Evolutionary conservation across 345 rosid genomes (phyloP).

Genomic region (Citrus sinensis): DNA sequence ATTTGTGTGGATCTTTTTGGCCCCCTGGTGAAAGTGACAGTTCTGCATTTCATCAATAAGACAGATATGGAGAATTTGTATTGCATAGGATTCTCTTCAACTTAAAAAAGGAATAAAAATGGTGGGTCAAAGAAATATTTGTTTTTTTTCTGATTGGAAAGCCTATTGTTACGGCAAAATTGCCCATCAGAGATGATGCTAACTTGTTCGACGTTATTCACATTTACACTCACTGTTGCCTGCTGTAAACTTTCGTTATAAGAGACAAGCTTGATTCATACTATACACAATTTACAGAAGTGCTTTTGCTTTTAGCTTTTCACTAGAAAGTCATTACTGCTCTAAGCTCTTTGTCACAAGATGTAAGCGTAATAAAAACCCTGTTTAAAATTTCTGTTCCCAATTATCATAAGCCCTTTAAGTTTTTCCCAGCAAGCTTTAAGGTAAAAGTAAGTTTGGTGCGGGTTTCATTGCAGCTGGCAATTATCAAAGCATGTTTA

Average conservation of each 20-base stretch:
- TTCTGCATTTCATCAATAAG: neutral
- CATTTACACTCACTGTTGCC: neutral
- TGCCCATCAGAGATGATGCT: neutral
- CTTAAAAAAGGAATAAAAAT: too few relatives aligned
- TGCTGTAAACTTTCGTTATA: neutral
- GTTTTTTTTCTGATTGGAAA: neutral
- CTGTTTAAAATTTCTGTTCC: too few relatives aligned
- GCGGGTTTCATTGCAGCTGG: neutral
- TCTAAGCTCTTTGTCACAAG: neutral
- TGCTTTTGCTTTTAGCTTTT: neutral
- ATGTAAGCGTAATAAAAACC: neutral
- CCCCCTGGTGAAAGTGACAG: neutral
- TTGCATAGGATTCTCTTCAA: conserved; percentile 9
- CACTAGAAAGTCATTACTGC: neutral
- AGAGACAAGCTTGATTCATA: neutral
- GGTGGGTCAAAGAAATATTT: neutral
- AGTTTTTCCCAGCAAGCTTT: conserved; percentile 2
- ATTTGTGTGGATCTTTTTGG: neutral
- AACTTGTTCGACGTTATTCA: neutral
- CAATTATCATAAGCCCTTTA: neutral
- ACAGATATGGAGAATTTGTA: neutral
- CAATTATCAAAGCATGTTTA: neutral
- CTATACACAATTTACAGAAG: neutral
- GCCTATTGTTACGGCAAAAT: neutral
- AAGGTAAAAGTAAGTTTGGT: conserved; percentile 20